Evolutionary conservation across 331 rosid species (phyloP).

Genomic region (Rosa hybrid): DNA sequence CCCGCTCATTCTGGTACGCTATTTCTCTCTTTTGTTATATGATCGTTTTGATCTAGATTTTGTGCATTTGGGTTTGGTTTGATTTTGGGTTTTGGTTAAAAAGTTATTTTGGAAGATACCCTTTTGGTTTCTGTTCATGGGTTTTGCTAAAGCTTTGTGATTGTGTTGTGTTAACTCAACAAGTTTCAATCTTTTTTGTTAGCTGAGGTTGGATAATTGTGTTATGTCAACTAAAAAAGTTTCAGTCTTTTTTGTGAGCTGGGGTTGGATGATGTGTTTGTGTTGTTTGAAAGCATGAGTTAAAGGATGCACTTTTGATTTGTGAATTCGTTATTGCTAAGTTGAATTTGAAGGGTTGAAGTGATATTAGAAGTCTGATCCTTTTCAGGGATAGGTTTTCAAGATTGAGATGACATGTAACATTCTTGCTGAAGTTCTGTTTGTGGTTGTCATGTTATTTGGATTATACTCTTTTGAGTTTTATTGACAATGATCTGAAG

Average conservation of each 20-base stretch:
- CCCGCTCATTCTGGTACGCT: constrained; percentile 67
- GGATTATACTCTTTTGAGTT: background rate
- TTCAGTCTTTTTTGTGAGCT: background rate
- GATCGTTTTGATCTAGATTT: constrained; percentile 1
- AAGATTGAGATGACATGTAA: background rate
- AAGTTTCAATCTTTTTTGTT: background rate
- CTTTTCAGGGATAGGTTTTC: background rate
- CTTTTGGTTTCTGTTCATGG: constrained; percentile 10
- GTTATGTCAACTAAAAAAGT: background rate
- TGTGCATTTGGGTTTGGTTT: background rate
- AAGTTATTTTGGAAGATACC: background rate
- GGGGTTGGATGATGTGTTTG: background rate
- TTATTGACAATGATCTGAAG: background rate
- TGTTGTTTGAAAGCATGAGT: background rate
- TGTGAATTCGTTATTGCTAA: background rate
- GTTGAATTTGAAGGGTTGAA: background rate
- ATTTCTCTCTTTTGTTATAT: constrained; percentile 2
- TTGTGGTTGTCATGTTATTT: background rate
- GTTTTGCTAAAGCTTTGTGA: background rate
- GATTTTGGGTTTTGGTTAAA: background rate
- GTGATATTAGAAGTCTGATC: background rate
- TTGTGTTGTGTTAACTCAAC: background rate
- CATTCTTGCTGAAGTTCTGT: background rate
- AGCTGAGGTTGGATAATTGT: background rate
- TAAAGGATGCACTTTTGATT: background rate